Percentiles rank a stretch among this genome's conserved stretches.
Conservation (phyloP, 2,329 filamentous ascomycete genomes). For the Aspergillus ochraceoroseus region DNA sequence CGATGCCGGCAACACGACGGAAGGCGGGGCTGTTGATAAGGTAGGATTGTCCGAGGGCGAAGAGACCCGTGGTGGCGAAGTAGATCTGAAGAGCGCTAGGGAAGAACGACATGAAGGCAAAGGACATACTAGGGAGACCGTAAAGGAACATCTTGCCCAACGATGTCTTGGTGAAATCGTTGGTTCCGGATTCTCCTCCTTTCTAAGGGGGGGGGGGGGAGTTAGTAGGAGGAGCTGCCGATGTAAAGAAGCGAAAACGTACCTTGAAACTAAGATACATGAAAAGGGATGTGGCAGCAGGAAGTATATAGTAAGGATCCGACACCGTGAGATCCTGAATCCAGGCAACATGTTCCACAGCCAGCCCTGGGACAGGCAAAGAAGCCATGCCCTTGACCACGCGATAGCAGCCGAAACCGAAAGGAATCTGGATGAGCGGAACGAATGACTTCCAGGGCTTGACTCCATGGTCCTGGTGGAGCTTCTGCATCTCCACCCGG, state of each 20-base stretch:
- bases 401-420: constrained; percentile 77
- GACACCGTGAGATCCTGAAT: constrained; percentile 67
- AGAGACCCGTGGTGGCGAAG: constrained; percentile 48
- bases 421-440: constrained; percentile 60
- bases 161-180: constrained; percentile 28
- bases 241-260: constrained; percentile 26
- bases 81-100: constrained; percentile 59
- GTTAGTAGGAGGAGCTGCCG: constrained; percentile 2
- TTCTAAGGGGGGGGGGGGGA: constrained; percentile 24
- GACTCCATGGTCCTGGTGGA: constrained; percentile 56
- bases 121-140: constrained; percentile 51
- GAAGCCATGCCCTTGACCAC: constrained; percentile 67
- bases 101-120: constrained; percentile 52
- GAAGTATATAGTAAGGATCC: constrained; percentile 76
- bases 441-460: constrained; percentile 49
- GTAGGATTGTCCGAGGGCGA: constrained; percentile 43
- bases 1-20: constrained; percentile 29
- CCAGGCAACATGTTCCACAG: constrained; percentile 69
- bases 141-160: constrained; percentile 36
- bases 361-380: constrained; percentile 75
- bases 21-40: constrained; percentile 40
- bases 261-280: constrained; percentile 59
- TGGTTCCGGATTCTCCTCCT: constrained; percentile 38
- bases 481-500: constrained; percentile 46
- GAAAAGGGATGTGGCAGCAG: constrained; percentile 54